Evolutionary conservation across 352 stramenopile species (phyloP).

Genomic region (Globisporangium heterothallicum): DNA sequence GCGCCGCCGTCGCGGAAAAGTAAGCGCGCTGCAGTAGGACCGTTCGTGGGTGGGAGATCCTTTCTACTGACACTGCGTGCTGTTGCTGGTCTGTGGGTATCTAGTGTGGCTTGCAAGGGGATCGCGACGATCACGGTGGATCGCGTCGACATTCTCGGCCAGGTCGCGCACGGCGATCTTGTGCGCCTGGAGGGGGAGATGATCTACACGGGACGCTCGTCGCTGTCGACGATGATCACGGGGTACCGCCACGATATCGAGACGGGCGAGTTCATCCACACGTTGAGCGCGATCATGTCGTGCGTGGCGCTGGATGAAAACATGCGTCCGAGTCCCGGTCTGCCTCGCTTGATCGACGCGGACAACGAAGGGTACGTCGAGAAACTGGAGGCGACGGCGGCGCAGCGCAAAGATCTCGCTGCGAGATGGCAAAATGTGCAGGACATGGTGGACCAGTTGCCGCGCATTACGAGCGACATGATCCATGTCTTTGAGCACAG

Average conservation of each 20-base stretch:
- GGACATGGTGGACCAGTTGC: slow-evolving; percentile 56
- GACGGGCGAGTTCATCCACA: slow-evolving; percentile 60
- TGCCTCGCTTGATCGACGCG: slow-evolving; percentile 39
- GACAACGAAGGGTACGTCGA: slow-evolving; percentile 36
- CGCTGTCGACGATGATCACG: slow-evolving; percentile 53
- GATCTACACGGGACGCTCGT: slow-evolving; percentile 54
- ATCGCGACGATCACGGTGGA: slow-evolving; percentile 68
- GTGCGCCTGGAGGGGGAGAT: slow-evolving; percentile 61
- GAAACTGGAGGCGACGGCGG: slow-evolving; percentile 47
- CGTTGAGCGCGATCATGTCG: slow-evolving; percentile 67
- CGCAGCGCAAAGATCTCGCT: slow-evolving; percentile 59
- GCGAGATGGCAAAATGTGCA: slow-evolving; percentile 57
- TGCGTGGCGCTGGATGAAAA: slow-evolving; percentile 62
- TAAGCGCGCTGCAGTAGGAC: no score
- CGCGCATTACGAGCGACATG: slow-evolving; percentile 57
- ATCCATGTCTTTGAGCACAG: slow-evolving; percentile 38
- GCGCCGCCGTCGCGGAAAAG: slow-evolving; percentile 58
- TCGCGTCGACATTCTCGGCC: slow-evolving; percentile 59
- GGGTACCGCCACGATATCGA: slow-evolving; percentile 65
- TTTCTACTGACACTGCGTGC: no score
- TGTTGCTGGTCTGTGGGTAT: not conserved
- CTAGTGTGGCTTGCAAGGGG: slow-evolving; percentile 42
- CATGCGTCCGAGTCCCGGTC: slow-evolving; percentile 44
- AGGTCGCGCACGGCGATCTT: slow-evolving; percentile 57
- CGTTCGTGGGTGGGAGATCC: no score